Conservation (phyloP, 1,284 basidiomycete genomes). For the Blastosporella zonata region DNA sequence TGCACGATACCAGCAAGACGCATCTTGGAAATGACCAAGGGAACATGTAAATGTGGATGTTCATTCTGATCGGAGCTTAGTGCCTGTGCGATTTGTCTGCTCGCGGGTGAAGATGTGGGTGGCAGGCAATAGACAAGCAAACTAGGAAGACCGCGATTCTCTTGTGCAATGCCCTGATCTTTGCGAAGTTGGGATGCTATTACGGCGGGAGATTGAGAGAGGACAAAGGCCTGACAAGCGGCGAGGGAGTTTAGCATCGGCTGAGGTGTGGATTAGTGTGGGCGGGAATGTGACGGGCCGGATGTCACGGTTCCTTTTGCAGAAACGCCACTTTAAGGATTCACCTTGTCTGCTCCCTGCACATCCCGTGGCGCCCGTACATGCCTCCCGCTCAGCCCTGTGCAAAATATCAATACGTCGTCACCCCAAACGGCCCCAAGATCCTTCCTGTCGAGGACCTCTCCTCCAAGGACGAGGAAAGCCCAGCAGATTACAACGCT, state of each 20-base stretch:
- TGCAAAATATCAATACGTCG: conserved; percentile 71
- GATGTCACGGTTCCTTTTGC: conserved; percentile 18
- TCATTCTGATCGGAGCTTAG: conserved; percentile 7
- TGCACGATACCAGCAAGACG: conserved; percentile 22
- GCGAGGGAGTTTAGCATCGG: conserved; percentile 8
- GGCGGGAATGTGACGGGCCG: conserved; percentile 12
- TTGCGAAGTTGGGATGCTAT: conserved; percentile 21
- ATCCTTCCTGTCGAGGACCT: conserved; percentile 65
- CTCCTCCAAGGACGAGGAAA: conserved; percentile 70
- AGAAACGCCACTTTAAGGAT: conserved; percentile 16
- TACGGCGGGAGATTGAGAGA: conserved; percentile 12
- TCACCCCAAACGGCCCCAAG: conserved; percentile 63
- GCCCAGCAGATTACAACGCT: conserved; percentile 73
- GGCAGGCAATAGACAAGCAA: conserved; percentile 21
- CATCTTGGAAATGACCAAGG: conserved; percentile 21
- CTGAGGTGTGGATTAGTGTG: no score
- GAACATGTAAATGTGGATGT: conserved; percentile 15
- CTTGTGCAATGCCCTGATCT: conserved; percentile 10
- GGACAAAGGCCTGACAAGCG: conserved; percentile 17
- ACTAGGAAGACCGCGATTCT: conserved; percentile 15
- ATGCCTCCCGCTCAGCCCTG: conserved; percentile 68
- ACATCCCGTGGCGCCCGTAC: conserved; percentile 26
- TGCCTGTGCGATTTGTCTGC: conserved; percentile 16
- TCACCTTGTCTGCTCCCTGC: conserved; percentile 21
- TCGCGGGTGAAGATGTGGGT: conserved; percentile 10